Percentiles rank a stretch among this genome's conserved stretches.
These are phyloP conservation scores for Keithomyces neogunnii DNA, from an alignment of 2,329 filamentous ascomycete species.

Conservation along the genomic window DNA sequence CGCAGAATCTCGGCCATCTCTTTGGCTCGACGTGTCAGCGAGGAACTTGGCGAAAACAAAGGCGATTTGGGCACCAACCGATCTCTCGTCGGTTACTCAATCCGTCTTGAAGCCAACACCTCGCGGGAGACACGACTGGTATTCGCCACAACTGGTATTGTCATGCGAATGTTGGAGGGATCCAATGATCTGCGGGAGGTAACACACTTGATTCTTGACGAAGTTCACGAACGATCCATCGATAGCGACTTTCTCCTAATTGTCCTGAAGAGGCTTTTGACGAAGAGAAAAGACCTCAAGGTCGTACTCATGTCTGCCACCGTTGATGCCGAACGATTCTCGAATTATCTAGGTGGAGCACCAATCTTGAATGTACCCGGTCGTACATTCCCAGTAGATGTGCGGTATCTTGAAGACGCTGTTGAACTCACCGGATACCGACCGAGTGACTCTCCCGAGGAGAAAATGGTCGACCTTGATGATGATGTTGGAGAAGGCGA, in stretches of 20 bases:
- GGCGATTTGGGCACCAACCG: conserved; percentile 72
- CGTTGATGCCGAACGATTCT: conserved; percentile 86
- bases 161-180: conserved; percentile 95
- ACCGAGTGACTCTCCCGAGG: conserved; percentile 32
- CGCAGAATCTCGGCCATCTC: conserved; percentile 95
- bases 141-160: conserved; percentile 84
- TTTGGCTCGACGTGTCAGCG: conserved; percentile 82
- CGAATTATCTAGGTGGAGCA: conserved; percentile 75
- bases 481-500: conserved; percentile 48
- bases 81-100: conserved; percentile 90
- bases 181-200: conserved; percentile 81
- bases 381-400: conserved; percentile 84
- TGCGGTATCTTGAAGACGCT: conserved; percentile 85
- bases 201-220: conserved; percentile 91
- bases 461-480: conserved; percentile 53
- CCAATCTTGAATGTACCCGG: conserved; percentile 87
- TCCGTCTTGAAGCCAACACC: conserved; percentile 83
- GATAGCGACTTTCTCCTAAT: conserved; percentile 95
- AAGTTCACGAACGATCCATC: conserved; percentile 93
- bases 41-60: conserved; percentile 82
- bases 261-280: conserved; percentile 75
- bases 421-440: conserved; percentile 77
- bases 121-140: conserved; percentile 75
- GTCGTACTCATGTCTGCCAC: conserved; percentile 97
- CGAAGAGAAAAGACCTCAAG: conserved; percentile 72